Conservation (phyloP, 306 rosid species). For the Nissolia schottii region DNA sequence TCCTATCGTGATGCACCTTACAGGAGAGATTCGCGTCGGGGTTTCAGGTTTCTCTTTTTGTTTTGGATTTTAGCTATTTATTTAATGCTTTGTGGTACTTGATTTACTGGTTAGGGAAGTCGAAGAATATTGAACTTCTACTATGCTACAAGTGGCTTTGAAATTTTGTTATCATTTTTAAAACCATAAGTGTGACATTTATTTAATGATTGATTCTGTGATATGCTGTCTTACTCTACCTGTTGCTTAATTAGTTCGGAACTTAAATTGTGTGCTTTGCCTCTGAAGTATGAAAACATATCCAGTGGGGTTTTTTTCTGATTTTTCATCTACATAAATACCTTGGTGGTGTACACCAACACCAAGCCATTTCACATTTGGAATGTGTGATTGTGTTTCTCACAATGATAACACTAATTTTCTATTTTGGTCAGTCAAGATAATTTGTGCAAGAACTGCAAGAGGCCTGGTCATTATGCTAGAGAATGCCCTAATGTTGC, state of each 20-base stretch:
- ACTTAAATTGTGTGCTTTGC: neutral
- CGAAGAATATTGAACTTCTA: conserved; percentile 12
- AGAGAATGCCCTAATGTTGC: conserved; percentile 99
- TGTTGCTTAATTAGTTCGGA: conserved; percentile 3
- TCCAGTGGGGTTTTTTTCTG: neutral
- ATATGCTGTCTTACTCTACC: neutral
- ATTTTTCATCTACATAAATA: neutral
- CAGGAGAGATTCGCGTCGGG: conserved; percentile 95
- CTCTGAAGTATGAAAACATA: neutral
- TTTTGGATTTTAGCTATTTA: conserved; percentile 37
- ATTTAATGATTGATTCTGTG: conserved; percentile 1
- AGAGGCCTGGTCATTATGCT: conserved; percentile 97
- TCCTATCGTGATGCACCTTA: conserved; percentile 95
- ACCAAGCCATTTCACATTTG: neutral
- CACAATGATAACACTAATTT: neutral
- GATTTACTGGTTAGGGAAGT: conserved; percentile 31
- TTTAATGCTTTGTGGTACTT: conserved; percentile 28
- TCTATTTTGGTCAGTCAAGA: conserved; percentile 77
- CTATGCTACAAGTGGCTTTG: conserved; percentile 23
- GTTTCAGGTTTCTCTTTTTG: conserved; percentile 98
- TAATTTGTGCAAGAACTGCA: conserved; percentile 96
- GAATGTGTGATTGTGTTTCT: neutral
- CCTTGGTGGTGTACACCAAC: neutral
- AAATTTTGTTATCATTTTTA: neutral
- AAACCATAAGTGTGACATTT: too few relatives aligned